phyloP scores from a whole-genome alignment of 1,284 basidiomycete species.

The Boletus semigastroideus region DNA sequence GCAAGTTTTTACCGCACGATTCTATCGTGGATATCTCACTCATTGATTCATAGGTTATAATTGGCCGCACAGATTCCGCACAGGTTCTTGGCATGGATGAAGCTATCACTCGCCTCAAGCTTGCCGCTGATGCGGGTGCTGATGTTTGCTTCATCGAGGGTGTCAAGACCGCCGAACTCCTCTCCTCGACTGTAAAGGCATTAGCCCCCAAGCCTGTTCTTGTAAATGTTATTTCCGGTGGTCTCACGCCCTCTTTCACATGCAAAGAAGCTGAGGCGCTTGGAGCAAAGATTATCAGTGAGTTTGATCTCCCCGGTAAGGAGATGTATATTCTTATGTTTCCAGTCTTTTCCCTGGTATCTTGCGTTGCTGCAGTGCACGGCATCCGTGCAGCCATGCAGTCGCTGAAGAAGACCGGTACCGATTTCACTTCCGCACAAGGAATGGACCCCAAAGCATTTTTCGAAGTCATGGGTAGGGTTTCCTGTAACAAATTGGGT shows the following conservation, averaged over 20 bases:
- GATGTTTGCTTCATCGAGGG: conserved; percentile 88
- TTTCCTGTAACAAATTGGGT: background rate
- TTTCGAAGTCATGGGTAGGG: conserved; percentile 69
- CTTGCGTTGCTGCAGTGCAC: conserved; percentile 71
- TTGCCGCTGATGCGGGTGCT: conserved; percentile 74
- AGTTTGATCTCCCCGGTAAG: conserved; percentile 21
- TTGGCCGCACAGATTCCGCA: conserved; percentile 81
- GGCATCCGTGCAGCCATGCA: conserved; percentile 71
- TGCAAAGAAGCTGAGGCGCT: conserved; percentile 63
- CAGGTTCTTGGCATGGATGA: conserved; percentile 83
- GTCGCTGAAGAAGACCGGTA: conserved; percentile 72
- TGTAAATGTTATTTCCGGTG: conserved; percentile 76
- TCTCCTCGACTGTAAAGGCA: conserved; percentile 61
- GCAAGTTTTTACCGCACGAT: conserved; percentile 28
- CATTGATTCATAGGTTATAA: conserved; percentile 54
- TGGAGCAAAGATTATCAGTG: conserved; percentile 77
- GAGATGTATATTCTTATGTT: background rate
- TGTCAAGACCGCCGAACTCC: conserved; percentile 66
- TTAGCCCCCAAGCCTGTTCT: conserved; percentile 74
- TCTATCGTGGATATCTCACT: background rate
- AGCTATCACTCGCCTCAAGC: conserved; percentile 64
- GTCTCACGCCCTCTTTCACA: conserved; percentile 72
- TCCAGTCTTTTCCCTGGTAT: conserved; percentile 66
- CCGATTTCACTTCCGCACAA: conserved; percentile 63
- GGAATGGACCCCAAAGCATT: conserved; percentile 78